Evolutionary conservation across 1,284 basidiomycete genomes (phyloP).

Genomic region (Meira nashicola): DNA sequence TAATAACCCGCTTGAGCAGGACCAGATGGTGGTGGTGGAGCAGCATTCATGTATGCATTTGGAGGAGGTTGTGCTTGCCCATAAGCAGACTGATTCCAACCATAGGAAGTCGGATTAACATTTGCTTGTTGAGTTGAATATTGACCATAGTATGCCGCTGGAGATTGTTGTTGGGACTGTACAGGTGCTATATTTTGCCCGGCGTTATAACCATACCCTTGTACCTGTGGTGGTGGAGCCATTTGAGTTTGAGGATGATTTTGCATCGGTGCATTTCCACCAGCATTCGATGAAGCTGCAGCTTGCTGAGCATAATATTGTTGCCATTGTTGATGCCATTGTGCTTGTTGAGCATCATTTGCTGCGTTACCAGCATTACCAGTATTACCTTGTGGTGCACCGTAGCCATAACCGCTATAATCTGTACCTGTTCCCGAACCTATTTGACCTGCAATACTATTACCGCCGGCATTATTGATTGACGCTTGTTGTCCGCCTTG

Average conservation of each 20-base stretch:
- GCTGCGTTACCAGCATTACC: not conserved
- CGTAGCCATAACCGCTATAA: constrained; percentile 42
- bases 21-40: constrained; percentile 14
- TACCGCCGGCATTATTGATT: too few relatives aligned
- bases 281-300: constrained; percentile 12
- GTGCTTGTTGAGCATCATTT: constrained; percentile 19
- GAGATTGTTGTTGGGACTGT: constrained; percentile 20
- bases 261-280: constrained; percentile 1
- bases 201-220: constrained; percentile 16
- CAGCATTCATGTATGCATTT: constrained; percentile 7
- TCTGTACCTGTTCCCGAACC: constrained; percentile 3
- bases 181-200: constrained; percentile 9
- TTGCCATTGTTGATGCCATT: constrained; percentile 38
- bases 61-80: not conserved
- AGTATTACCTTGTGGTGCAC: constrained; percentile 13
- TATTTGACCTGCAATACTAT: too few relatives aligned
- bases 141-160: not conserved
- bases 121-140: constrained; percentile 2
- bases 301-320: constrained; percentile 30
- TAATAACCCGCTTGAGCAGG: not conserved
- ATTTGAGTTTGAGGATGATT: constrained; percentile 11
- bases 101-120: constrained; percentile 5
- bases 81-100: constrained; percentile 11
- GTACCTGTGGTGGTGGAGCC: not conserved
- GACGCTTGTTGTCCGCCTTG: too few relatives aligned